Evolutionary conservation across 75 land plant genomes (phyloP).

Genomic region (Cupressus sempervirens): DNA sequence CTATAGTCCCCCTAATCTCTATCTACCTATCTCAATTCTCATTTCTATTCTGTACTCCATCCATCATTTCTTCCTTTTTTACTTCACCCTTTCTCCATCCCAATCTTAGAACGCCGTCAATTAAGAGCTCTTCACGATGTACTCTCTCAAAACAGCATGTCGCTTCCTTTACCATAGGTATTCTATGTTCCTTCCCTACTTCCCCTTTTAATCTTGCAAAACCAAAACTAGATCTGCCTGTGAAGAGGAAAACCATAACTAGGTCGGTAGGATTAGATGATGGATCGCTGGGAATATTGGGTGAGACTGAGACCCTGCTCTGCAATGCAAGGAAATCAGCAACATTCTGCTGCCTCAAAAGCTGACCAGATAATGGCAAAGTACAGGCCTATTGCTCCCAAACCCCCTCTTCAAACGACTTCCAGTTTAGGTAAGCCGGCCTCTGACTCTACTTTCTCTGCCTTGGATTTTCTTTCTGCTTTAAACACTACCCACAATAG

Average conservation of each 20-base stretch:
- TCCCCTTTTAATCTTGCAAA: too few species aligned
- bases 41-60: too few species aligned
- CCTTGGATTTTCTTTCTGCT: background rate
- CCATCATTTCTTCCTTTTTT: too few species aligned
- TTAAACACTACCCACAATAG: background rate
- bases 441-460: background rate
- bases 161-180: background rate
- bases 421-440: background rate
- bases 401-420: slow-evolving; percentile 29
- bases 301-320: background rate
- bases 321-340: background rate
- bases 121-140: too few species aligned
- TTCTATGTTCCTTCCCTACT: background rate
- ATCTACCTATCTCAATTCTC: too few species aligned
- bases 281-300: background rate
- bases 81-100: too few species aligned
- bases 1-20: too few species aligned
- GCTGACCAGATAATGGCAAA: slow-evolving; percentile 80
- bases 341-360: slow-evolving; percentile 17
- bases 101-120: too few species aligned
- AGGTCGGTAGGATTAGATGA: background rate
- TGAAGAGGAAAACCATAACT: too few species aligned
- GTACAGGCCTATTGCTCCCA: slow-evolving; percentile 92
- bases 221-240: too few species aligned
- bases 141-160: too few species aligned